Evolutionary conservation across 1,284 basidiomycete species (phyloP).

Genomic region (Rhizoctonia solani): DNA sequence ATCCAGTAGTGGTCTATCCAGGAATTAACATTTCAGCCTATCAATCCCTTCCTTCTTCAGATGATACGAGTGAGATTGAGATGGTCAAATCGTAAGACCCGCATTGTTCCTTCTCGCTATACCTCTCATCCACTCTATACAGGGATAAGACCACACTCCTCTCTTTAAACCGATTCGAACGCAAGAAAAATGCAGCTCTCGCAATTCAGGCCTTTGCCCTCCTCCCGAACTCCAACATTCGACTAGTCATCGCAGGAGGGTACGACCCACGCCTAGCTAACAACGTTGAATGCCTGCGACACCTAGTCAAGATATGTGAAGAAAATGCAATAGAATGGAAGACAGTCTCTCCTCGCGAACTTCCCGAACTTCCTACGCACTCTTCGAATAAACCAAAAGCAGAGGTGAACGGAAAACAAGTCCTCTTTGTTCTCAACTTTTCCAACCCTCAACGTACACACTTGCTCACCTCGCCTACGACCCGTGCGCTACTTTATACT

Average conservation of each 20-base stretch:
- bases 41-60: conserved; percentile 48
- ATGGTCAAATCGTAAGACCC: conserved; percentile 68
- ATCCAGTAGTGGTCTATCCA: conserved; percentile 84
- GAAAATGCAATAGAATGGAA: conserved; percentile 57
- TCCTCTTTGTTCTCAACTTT: conserved; percentile 88
- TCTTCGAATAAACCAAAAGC: conserved; percentile 46
- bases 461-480: conserved; percentile 63
- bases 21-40: conserved; percentile 85
- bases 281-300: conserved; percentile 66
- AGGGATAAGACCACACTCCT: conserved; percentile 78
- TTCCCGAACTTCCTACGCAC: conserved; percentile 42
- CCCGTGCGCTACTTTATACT: conserved; percentile 84
- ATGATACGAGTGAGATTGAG: conserved; percentile 56
- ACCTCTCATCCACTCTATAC: conserved; percentile 19
- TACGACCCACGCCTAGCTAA: conserved; percentile 73
- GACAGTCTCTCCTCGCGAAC: conserved; percentile 48
- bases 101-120: background rate
- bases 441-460: conserved; percentile 77
- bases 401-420: conserved; percentile 51
- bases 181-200: conserved; percentile 88
- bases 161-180: conserved; percentile 94
- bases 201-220: conserved; percentile 79
- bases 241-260: conserved; percentile 80
- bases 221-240: conserved; percentile 44
- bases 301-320: conserved; percentile 62